phyloP scores from a whole-genome alignment of 2,329 filamentous ascomycete species.

The Apiospora aurea region DNA sequence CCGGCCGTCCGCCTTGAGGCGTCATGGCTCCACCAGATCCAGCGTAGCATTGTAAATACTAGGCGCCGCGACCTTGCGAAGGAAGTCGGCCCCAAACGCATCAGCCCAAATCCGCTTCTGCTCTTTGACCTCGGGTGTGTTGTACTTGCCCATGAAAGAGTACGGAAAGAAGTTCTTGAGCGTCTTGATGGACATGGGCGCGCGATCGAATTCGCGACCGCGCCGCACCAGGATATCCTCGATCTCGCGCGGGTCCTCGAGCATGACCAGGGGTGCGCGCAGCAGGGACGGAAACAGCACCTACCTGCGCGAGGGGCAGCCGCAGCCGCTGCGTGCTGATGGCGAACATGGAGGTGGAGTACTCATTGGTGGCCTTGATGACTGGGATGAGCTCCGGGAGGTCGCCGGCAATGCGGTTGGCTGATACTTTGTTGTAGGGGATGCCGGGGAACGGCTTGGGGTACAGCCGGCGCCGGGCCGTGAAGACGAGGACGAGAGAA shows the following conservation, averaged over 20 bases:
- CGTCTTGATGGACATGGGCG: background rate
- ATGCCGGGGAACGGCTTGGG: background rate
- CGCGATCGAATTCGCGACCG: slow-evolving; percentile 30
- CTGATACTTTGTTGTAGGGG: background rate
- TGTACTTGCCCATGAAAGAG: slow-evolving; percentile 28
- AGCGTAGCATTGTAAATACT: background rate
- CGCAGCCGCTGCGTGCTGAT: background rate
- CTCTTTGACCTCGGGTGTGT: slow-evolving; percentile 26
- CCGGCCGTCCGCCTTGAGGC: background rate
- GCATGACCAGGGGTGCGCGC: background rate
- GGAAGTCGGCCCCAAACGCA: slow-evolving; percentile 32
- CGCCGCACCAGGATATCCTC: slow-evolving; percentile 29
- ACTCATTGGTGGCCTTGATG: background rate
- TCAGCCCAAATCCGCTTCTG: slow-evolving; percentile 32
- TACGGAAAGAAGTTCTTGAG: slow-evolving; percentile 7
- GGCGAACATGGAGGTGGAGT: background rate
- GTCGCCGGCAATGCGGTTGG: background rate
- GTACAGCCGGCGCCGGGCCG: background rate
- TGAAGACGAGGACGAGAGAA: background rate
- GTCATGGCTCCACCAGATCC: background rate
- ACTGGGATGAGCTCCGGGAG: background rate
- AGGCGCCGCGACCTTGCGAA: slow-evolving; percentile 26
- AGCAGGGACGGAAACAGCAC: background rate
- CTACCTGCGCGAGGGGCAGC: background rate
- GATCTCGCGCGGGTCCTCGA: slow-evolving; percentile 30